Base-by-base conservation (phyloP, 176 grass and related monocot genomes). In the Oryza punctata region DNA sequence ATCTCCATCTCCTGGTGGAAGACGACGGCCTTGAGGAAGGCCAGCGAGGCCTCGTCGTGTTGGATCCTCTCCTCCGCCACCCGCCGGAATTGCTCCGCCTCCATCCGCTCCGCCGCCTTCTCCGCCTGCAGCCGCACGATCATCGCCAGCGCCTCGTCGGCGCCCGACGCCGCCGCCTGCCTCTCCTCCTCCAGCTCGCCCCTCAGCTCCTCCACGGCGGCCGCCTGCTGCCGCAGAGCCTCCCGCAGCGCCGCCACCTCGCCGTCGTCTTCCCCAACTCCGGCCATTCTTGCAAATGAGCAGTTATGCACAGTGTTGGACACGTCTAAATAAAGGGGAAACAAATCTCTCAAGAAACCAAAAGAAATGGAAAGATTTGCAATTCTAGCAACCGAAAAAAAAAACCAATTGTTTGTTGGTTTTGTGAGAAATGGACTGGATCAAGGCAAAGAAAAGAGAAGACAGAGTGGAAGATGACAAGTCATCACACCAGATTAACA, bases 1-100 rank as follows among this genome's bases (percentile, higher is more conserved):
- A 98, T 83, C 63, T 90, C 93, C 85, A 95, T 90, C 32, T 98
- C 93, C 70, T 90, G 91, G 82, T 90, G 85, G 88, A 90, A 93
- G 63, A 95, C 76, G 73, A 93, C 79, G 72, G 83, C 93, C 87
- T 90, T 94, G 67, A 95, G 89, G 79, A 86, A 79, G 0, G 87
- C 85, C 2, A 95, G 85, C 11, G 92, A 80, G 71, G 90, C 89
- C 77, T 89, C 91, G 70, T 98, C 91, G 69, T 98, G 91, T 23
- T 76, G 28, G 87, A 95, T 93, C 83, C 89, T 92, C 80, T 98
- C 91, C 79, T 95, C 91, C 0, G 96, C 87, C 47, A 92, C 86
- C 64, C 91, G 87, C 25, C 87, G 90, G 85, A 94, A 98, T 76
- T 98, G 93, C 40, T 79, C 67, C 14, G 70, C 75, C 82, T 95